Conservation (phyloP, 371 early-diverging fungal genomes). For the Rhizopus delemar region DNA sequence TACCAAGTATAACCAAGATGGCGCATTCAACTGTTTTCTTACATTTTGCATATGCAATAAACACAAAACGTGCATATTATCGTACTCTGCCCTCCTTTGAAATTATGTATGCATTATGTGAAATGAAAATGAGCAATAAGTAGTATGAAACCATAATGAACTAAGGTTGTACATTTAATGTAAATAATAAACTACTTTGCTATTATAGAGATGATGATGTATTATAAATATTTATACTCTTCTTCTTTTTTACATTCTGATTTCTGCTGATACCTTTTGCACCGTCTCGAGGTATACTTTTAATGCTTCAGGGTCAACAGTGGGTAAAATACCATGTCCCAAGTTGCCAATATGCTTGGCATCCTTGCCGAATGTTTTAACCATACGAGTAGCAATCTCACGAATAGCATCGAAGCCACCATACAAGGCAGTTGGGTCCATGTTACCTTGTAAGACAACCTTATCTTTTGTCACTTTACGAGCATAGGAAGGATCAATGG, state of each 20-base stretch:
- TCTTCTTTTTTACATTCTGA: slow-evolving; percentile 28
- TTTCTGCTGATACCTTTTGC: slow-evolving; percentile 54
- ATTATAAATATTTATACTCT: slow-evolving; percentile 7
- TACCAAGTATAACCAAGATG: no score
- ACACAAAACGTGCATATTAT: no score
- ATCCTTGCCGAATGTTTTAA: slow-evolving; percentile 76
- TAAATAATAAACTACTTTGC: background rate
- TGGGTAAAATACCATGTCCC: slow-evolving; percentile 93
- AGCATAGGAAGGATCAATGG: slow-evolving; percentile 77
- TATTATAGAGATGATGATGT: background rate
- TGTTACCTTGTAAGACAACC: slow-evolving; percentile 92
- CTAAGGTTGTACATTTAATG: no score
- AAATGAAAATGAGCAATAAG: no score
- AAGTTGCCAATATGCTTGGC: slow-evolving; percentile 88
- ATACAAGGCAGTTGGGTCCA: slow-evolving; percentile 88
- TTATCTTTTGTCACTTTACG: slow-evolving; percentile 58
- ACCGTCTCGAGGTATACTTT: slow-evolving; percentile 72
- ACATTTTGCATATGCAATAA: no score
- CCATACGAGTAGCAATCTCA: slow-evolving; percentile 76
- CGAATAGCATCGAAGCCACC: slow-evolving; percentile 76
- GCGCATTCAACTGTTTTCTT: no score
- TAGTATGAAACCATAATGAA: no score
- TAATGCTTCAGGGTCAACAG: slow-evolving; percentile 74
- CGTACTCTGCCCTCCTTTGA: no score
- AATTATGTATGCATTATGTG: no score